Evolutionary conservation across 106 monocot genomes (phyloP), one percentile per base, ranked within the genome.

Genomic region (Dendrobium catenatum): DNA sequence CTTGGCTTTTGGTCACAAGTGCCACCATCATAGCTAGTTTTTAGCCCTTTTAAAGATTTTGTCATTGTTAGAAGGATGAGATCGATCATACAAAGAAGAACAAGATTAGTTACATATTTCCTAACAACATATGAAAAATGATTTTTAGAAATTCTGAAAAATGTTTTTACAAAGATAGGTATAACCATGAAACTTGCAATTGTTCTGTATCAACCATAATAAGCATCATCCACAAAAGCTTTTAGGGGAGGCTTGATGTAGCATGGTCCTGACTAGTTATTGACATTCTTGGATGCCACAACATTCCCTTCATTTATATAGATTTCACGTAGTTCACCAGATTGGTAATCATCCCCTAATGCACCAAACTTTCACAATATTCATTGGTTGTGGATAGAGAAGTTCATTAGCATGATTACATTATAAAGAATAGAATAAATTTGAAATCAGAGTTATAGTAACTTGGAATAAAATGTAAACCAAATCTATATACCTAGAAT

Each of bases 281-380:
- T 88, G 20, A 88, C 88, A 78, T 85, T 88, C 27, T 85, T 85
- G 9, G 84, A 79, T 77, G 85, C 85, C 2, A 18, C 42, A 2
- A 20, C 18, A 49, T 77, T 88, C 4, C 77, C 82, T 82, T 85
- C 77, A 54, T 88, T 51, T 42, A 88, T 85, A 3, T 47, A 59
- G 19, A 51, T 72, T 77, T 82, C 80, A 88, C 73, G 64, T 77
- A 88, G 68, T 85, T 88, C 77, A 88, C 88, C 51, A 88, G 54
- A 59, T 88, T 88, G 43, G 88, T 88, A 78, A 85, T 86, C 86
- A 86, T 86, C 27, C 88, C 88, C 58, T 88, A 88, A 47, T 86
- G 86, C 33, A 86, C 88, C 79, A 88, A 78, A 56, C 88, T 88
- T 72, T 89, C 85, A 22, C 85, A 83, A 37, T 81, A 85, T 46